These are phyloP conservation scores for Syzygium oleosum DNA, from an alignment of 345 rosid species.

Conservation along the genomic window DNA sequence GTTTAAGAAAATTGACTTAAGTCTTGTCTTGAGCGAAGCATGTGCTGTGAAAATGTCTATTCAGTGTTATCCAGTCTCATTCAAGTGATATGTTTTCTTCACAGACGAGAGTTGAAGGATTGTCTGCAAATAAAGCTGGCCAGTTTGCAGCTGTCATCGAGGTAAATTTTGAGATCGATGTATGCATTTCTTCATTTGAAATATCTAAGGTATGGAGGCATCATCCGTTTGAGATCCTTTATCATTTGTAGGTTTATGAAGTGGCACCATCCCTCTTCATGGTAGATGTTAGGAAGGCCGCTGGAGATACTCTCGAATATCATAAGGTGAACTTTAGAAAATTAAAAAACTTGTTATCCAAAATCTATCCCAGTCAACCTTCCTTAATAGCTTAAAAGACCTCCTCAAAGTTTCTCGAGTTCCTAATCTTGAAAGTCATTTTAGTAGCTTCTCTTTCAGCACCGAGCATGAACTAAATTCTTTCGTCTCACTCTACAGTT, in stretches of 20 bases:
- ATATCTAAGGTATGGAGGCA: neutral
- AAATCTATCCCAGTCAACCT: neutral
- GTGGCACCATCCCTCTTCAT: constrained; percentile 88
- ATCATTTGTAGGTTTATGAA: constrained; percentile 48
- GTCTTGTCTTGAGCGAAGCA: neutral
- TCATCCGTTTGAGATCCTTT: neutral
- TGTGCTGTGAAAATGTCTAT: neutral
- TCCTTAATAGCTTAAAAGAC: neutral
- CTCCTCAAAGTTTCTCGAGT: neutral
- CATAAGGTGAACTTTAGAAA: constrained; percentile 49
- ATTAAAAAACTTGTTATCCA: neutral
- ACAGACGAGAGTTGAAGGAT: constrained; percentile 75
- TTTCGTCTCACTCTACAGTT: constrained; percentile 29
- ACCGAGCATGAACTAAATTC: neutral
- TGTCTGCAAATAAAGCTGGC: constrained; percentile 40
- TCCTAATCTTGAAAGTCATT: neutral
- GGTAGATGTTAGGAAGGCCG: constrained; percentile 80
- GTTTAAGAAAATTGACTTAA: neutral
- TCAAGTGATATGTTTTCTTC: neutral
- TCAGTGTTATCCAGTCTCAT: neutral
- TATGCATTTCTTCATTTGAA: neutral
- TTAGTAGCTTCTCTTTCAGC: neutral
- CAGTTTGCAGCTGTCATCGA: constrained; percentile 74
- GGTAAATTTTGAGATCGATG: constrained; percentile 21
- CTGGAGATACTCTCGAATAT: constrained; percentile 84